These are phyloP conservation scores for Penstemon eatonii DNA, from an alignment of 257 asterid genomes.

Conservation along the genomic window DNA sequence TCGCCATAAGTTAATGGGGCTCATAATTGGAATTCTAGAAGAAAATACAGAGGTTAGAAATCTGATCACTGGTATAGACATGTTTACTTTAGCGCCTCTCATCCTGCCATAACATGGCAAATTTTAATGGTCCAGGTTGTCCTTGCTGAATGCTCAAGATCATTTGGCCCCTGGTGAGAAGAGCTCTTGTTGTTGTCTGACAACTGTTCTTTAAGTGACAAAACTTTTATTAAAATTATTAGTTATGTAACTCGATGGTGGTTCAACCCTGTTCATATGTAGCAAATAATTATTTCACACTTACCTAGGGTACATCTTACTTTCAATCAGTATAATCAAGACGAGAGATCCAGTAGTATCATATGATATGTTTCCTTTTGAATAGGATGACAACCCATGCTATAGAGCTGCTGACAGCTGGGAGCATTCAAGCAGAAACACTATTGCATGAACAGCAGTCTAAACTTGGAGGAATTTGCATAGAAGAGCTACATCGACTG, in stretches of 20 bases:
- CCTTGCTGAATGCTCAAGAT: slow-evolving; percentile 88
- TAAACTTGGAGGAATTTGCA: slow-evolving; percentile 78
- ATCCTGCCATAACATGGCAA: slow-evolving; percentile 23
- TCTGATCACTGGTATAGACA: slow-evolving; percentile 2
- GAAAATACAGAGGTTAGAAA: slow-evolving; percentile 77
- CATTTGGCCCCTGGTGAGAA: slow-evolving; percentile 96
- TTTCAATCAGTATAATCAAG: slow-evolving; percentile 23
- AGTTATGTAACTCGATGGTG: slow-evolving; percentile 18
- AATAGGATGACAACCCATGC: slow-evolving; percentile 91
- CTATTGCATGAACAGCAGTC: slow-evolving; percentile 64
- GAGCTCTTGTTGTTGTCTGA: slow-evolving; percentile 17
- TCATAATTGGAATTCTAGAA: slow-evolving; percentile 74
- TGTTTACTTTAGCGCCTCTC: slow-evolving; percentile 22
- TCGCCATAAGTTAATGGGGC: slow-evolving; percentile 75
- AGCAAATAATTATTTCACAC: not conserved
- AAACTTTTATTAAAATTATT: slow-evolving; percentile 10
- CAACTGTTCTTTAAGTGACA: slow-evolving; percentile 9
- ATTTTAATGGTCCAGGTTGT: slow-evolving; percentile 62
- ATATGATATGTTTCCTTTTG: slow-evolving; percentile 27
- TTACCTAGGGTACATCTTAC: slow-evolving; percentile 9
- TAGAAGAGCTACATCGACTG: slow-evolving; percentile 88
- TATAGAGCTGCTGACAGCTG: slow-evolving; percentile 82
- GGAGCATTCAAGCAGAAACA: slow-evolving; percentile 70
- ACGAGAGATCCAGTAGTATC: slow-evolving; percentile 16
- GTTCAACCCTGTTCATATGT: slow-evolving; percentile 21